Conservation (phyloP, 2,329 filamentous ascomycete genomes). For the Claviceps cyperi region DNA sequence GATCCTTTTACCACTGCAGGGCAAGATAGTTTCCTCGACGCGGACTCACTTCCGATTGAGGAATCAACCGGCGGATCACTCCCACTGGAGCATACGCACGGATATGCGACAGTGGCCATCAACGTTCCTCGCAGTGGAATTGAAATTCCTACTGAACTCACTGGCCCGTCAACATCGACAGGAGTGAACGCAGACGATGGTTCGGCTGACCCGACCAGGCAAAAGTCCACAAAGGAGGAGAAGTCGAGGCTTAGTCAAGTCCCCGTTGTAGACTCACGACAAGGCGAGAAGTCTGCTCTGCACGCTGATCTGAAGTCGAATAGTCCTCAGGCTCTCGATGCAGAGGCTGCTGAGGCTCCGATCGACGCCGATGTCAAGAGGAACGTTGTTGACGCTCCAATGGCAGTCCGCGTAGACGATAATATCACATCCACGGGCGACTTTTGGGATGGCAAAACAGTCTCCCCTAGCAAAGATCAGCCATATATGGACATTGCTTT, state of each 20-base stretch:
- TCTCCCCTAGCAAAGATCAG: neutral
- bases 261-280: constrained; percentile 2
- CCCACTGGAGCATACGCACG: constrained; percentile 7
- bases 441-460: neutral
- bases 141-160: neutral
- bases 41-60: neutral
- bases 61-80: neutral
- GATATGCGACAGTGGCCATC: neutral
- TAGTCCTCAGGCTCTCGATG: neutral
- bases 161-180: constrained; percentile 5
- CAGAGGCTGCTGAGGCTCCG: constrained; percentile 1
- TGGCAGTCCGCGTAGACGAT: neutral
- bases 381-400: neutral
- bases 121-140: no score
- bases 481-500: neutral
- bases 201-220: constrained; percentile 4
- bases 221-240: constrained; percentile 16
- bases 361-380: constrained; percentile 1
- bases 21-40: neutral
- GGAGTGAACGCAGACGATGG: constrained; percentile 12
- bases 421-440: neutral
- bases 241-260: constrained; percentile 13
- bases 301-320: neutral
- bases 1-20: neutral
- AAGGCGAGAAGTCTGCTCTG: neutral